A percentile compares a stretch with the other conserved stretches of the same genome.
phyloP scores from a whole-genome alignment of 1,284 basidiomycete species.

The Sanghuangporus sanghuang region DNA sequence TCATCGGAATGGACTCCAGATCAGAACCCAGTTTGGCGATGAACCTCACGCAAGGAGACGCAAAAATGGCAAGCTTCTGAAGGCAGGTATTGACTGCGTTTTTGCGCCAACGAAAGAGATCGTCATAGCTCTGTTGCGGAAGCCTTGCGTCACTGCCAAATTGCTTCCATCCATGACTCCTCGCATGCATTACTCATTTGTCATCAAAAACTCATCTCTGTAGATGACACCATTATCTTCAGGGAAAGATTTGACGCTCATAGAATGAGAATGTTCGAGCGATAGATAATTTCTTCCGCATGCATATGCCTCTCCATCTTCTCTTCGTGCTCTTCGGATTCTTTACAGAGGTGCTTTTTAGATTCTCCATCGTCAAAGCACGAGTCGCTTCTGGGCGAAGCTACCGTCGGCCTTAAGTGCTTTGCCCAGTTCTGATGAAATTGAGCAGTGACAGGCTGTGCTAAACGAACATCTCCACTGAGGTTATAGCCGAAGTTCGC shows the following conservation, averaged over 20 bases:
- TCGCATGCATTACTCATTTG: conserved; percentile 27
- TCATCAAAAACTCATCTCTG: conserved; percentile 46
- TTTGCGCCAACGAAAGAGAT: conserved; percentile 77
- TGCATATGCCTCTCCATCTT: conserved; percentile 50
- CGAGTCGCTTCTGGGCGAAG: conserved; percentile 48
- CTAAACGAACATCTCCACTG: conserved; percentile 49
- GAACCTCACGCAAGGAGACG: conserved; percentile 53
- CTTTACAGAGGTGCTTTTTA: conserved; percentile 37
- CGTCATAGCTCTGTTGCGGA: conserved; percentile 66
- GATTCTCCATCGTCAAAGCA: conserved; percentile 33
- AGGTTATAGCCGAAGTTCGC: conserved; percentile 52
- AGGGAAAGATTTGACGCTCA: conserved; percentile 56
- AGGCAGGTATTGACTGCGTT: conserved; percentile 41
- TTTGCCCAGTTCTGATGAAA: conserved; percentile 31
- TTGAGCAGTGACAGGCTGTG: conserved; percentile 53
- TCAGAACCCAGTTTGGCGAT: conserved; percentile 25
- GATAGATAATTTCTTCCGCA: conserved; percentile 70
- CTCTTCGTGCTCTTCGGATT: background rate
- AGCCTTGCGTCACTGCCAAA: conserved; percentile 52
- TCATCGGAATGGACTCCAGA: conserved; percentile 23
- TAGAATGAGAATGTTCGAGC: conserved; percentile 58
- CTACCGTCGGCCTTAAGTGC: conserved; percentile 38
- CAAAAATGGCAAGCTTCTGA: conserved; percentile 48
- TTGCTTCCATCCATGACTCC: background rate
- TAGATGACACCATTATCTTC: conserved; percentile 45